These are phyloP conservation scores for Lasiodiplodia citricola DNA, from an alignment of 2,329 filamentous ascomycete genomes.

Conservation along the genomic window DNA sequence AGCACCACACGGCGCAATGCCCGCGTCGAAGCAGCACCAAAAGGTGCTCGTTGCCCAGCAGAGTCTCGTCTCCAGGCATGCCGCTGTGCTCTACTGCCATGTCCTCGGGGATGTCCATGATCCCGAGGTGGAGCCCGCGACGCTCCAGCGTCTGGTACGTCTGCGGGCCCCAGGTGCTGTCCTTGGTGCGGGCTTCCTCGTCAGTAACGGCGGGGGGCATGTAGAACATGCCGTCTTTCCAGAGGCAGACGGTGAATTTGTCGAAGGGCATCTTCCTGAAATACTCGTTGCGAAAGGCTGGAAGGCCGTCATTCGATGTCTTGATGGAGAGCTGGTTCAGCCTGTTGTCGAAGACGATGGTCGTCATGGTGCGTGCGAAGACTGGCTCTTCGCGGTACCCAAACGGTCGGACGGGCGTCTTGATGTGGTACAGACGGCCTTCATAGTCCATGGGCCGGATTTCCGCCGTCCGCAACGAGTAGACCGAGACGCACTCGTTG, in stretches of 20 bases:
- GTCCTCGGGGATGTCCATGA: constrained; percentile 14
- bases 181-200: constrained; percentile 16
- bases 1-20: constrained; percentile 23
- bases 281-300: constrained; percentile 2
- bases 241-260: constrained; percentile 17
- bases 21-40: constrained; percentile 8
- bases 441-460: constrained; percentile 20
- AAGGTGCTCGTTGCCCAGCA: constrained; percentile 25
- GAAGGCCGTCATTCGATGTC: not conserved
- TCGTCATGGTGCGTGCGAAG: constrained; percentile 11
- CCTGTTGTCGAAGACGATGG: constrained; percentile 20
- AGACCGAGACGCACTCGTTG: constrained; percentile 1
- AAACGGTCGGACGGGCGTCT: constrained; percentile 11
- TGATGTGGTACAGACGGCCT: constrained; percentile 15
- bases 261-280: constrained; percentile 13
- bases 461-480: constrained; percentile 7
- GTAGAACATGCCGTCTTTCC: constrained; percentile 15
- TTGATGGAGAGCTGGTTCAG: constrained; percentile 5
- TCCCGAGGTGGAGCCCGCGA: constrained; percentile 1
- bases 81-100: constrained; percentile 15
- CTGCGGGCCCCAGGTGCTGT: constrained; percentile 16
- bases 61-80: constrained; percentile 10
- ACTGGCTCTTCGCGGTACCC: constrained; percentile 7
- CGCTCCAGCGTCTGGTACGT: constrained; percentile 20
- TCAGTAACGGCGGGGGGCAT: constrained; percentile 14